Evolutionary conservation across 768 basidiomycete species (phyloP).

Genomic region (Lentinula aciculospora): DNA sequence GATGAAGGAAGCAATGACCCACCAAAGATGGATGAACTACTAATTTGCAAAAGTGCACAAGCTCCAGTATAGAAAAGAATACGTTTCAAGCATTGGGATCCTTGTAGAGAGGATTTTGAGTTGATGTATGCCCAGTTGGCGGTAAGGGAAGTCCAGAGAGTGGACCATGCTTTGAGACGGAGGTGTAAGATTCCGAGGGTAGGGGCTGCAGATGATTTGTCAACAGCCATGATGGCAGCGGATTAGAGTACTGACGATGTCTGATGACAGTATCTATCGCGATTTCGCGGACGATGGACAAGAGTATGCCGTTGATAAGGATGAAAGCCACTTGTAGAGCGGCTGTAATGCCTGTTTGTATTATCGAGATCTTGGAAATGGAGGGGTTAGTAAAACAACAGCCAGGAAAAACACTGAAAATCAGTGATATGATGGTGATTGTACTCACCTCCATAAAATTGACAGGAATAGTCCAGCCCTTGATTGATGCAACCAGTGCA

Average conservation of each 20-base stretch:
- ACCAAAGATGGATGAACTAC: conserved; percentile 10
- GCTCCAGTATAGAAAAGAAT: conserved; percentile 6
- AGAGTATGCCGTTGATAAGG: neutral
- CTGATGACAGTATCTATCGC: neutral
- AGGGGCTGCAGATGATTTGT: neutral
- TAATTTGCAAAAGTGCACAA: conserved; percentile 7
- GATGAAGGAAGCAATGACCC: neutral
- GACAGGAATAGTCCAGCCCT: neutral
- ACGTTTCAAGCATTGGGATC: neutral
- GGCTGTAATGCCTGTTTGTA: conserved; percentile 8
- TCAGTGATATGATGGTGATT: too few species aligned
- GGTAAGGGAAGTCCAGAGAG: neutral
- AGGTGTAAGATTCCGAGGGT: conserved; percentile 10
- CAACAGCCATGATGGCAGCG: too few species aligned
- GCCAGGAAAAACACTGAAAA: too few species aligned
- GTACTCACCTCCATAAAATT: neutral
- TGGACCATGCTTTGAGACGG: conserved; percentile 9
- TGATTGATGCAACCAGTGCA: neutral
- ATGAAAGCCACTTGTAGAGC: neutral
- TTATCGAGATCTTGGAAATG: neutral
- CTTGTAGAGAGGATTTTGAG: neutral
- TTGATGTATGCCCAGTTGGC: conserved; percentile 1
- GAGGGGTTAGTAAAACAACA: too few species aligned
- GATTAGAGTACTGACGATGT: neutral
- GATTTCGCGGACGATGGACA: conserved; percentile 1